phyloP scores from a whole-genome alignment of 2,329 filamentous ascomycete genomes.

The Cordyceps militaris region DNA sequence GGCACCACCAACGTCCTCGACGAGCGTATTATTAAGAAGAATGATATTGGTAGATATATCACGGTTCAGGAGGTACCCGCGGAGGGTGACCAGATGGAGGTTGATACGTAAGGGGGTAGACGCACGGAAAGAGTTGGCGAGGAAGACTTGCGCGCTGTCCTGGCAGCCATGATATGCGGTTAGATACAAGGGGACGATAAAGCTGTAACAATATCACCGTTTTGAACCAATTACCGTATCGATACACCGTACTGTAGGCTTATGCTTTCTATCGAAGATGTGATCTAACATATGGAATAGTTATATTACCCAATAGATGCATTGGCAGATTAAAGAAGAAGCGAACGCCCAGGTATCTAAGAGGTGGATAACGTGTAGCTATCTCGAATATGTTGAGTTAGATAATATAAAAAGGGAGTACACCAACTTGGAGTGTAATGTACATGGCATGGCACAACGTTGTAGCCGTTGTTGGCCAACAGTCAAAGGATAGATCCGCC shows the following conservation, averaged over 20 bases:
- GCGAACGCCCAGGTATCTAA: neutral
- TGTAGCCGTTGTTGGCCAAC: neutral
- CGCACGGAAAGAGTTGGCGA: neutral
- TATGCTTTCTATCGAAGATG: neutral
- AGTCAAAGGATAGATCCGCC: neutral
- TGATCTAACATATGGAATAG: neutral
- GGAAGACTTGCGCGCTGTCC: neutral
- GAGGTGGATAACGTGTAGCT: neutral
- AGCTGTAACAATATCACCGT: slow-evolving; percentile 12
- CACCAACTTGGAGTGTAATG: neutral
- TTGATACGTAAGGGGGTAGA: slow-evolving; percentile 45
- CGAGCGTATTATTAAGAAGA: slow-evolving; percentile 91
- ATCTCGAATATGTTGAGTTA: neutral
- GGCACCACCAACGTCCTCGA: slow-evolving; percentile 95
- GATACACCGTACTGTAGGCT: neutral
- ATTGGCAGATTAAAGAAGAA: neutral
- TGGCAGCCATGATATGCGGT: neutral
- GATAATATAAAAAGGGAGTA: neutral
- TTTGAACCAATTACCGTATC: neutral
- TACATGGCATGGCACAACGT: neutral
- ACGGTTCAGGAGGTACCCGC: slow-evolving; percentile 79
- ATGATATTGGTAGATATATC: slow-evolving; percentile 90
- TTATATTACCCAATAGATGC: slow-evolving; percentile 3
- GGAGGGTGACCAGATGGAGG: slow-evolving; percentile 63
- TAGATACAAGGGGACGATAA: neutral